Conservation (phyloP, 768 basidiomycete species). For the Trametes coccinea region DNA sequence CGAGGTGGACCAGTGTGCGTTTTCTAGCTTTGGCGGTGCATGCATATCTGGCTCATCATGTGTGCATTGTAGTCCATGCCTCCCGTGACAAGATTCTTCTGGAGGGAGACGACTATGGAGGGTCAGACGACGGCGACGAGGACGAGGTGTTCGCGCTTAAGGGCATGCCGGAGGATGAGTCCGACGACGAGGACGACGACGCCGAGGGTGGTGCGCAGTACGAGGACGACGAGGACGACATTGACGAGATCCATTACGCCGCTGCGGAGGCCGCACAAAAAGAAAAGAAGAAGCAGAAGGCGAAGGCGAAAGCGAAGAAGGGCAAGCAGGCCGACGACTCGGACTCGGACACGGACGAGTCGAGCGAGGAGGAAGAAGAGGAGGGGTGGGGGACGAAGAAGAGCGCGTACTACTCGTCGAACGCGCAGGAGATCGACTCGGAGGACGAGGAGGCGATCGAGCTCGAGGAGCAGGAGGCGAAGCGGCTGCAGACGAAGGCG, state of each 20-base stretch:
- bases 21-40: background rate
- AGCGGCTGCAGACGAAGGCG: constrained; percentile 71
- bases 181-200: constrained; percentile 44
- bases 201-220: constrained; percentile 37
- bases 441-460: constrained; percentile 89
- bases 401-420: constrained; percentile 84
- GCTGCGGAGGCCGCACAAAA: constrained; percentile 27
- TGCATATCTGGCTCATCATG: background rate
- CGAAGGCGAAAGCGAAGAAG: constrained; percentile 30
- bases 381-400: constrained; percentile 85
- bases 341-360: background rate
- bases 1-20: constrained; percentile 78
- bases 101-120: constrained; percentile 52
- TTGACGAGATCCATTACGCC: constrained; percentile 27
- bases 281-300: constrained; percentile 7
- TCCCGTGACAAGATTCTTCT: constrained; percentile 78
- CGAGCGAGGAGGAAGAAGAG: constrained; percentile 30
- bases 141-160: constrained; percentile 82
- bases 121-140: constrained; percentile 60
- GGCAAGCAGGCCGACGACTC: constrained; percentile 23
- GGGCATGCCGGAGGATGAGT: constrained; percentile 47
- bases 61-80: constrained; percentile 55
- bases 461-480: constrained; percentile 87
- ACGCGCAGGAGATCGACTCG: constrained; percentile 76
- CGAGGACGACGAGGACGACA: constrained; percentile 38